Evolutionary conservation across 2,329 filamentous ascomycete genomes (phyloP).

Genomic region (Sarocladium oryzae): DNA sequence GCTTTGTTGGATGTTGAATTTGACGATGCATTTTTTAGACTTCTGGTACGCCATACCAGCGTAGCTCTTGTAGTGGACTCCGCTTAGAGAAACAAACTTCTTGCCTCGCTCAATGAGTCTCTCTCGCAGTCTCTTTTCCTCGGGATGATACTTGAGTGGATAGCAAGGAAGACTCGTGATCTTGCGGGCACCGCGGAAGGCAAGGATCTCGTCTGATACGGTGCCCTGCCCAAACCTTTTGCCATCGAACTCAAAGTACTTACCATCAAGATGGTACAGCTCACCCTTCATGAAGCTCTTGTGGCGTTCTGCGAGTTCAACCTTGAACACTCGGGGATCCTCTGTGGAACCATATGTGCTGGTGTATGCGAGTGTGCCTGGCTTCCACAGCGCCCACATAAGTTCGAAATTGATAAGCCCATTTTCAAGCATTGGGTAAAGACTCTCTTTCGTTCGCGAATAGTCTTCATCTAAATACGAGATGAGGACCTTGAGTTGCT

Average conservation of each 20-base stretch:
- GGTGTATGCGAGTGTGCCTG: slow-evolving; percentile 71
- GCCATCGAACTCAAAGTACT: slow-evolving; percentile 83
- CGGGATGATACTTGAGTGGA: slow-evolving; percentile 73
- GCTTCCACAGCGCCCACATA: slow-evolving; percentile 84
- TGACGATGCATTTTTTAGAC: slow-evolving; percentile 62
- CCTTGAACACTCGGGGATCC: slow-evolving; percentile 75
- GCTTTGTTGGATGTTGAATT: slow-evolving; percentile 80
- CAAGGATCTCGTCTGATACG: slow-evolving; percentile 60
- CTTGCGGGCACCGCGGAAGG: slow-evolving; percentile 75
- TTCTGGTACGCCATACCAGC: slow-evolving; percentile 83
- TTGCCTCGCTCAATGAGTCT: slow-evolving; percentile 74
- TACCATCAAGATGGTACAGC: slow-evolving; percentile 71
- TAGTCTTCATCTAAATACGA: slow-evolving; percentile 80
- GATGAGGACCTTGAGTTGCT: slow-evolving; percentile 65
- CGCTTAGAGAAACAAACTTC: slow-evolving; percentile 74
- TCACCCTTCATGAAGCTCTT: slow-evolving; percentile 62
- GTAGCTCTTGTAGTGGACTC: slow-evolving; percentile 76
- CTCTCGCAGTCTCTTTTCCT: slow-evolving; percentile 56
- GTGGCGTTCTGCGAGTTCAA: slow-evolving; percentile 69
- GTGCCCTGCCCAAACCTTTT: slow-evolving; percentile 75
- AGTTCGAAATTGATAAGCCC: slow-evolving; percentile 85
- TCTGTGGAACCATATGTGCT: slow-evolving; percentile 71
- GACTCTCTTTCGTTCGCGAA: slow-evolving; percentile 64
- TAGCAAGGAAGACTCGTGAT: slow-evolving; percentile 74
- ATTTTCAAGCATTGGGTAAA: slow-evolving; percentile 73